Percentiles rank a stretch among this genome's conserved stretches.
These are phyloP conservation scores for Quillaja saponaria DNA, from an alignment of 306 rosid species.

Conservation along the genomic window DNA sequence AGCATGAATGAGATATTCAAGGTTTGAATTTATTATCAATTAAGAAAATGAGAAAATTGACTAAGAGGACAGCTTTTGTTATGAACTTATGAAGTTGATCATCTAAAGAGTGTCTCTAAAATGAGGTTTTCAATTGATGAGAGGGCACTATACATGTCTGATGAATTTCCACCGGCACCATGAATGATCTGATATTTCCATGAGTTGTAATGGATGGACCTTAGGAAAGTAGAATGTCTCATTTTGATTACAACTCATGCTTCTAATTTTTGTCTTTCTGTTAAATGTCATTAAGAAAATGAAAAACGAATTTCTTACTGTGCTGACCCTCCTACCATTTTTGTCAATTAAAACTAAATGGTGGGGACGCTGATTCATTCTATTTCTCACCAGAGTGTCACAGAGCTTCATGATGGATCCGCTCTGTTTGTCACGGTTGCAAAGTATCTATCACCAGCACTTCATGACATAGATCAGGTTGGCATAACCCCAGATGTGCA, in stretches of 20 bases:
- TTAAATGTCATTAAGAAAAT: background rate
- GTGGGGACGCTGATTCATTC: background rate
- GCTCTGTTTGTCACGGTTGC: constrained; percentile 93
- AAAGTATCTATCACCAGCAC: constrained; percentile 86
- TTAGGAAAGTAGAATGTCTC: background rate
- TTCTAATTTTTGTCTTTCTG: background rate
- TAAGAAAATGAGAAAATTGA: constrained; percentile 3
- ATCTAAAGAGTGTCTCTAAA: background rate
- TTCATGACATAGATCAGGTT: constrained; percentile 91
- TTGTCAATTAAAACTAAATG: constrained; percentile 5
- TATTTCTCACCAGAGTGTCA: constrained; percentile 61
- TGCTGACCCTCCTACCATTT: constrained; percentile 6
- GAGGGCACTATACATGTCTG: background rate
- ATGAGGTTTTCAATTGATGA: background rate
- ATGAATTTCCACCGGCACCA: background rate
- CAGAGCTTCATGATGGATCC: constrained; percentile 91
- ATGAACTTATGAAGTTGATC: background rate
- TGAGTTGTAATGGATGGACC: background rate
- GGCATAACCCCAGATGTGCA: constrained; percentile 89
- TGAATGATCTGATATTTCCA: background rate
- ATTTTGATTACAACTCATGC: background rate
- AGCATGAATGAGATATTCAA: background rate
- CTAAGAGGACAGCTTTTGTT: constrained; percentile 10
- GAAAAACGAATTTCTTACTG: background rate
- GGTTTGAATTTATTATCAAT: background rate